Evolutionary conservation across 129 eudicot genomes (phyloP), one percentile per base, ranked within the genome.

Genomic region (Artemisia annua): DNA sequence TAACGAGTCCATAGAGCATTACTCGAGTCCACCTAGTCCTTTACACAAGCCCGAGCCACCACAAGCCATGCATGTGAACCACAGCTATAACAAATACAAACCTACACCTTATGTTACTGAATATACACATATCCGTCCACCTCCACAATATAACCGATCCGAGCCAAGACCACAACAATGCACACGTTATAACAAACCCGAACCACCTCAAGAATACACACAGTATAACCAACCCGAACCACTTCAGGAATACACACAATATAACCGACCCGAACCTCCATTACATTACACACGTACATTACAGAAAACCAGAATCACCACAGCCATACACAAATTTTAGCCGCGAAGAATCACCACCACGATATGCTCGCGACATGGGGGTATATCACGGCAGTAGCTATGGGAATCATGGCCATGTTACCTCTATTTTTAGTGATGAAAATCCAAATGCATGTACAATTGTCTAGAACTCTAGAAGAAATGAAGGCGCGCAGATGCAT

Each of bases 401-500:
- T 11, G 79, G 77, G 55, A 84, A 26, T 26, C 30, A 79, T 79
- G 93, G 96, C 67, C 84, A 87, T 73, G 75, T 86, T 73, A 83
- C 86, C 5, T 87, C 98, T 13, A 78, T 94, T 49, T 90, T 94
- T 75, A 94, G 97, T 28, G 97, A 90, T 49, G 97, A 94, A 75
- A 94, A 90, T 74, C 97, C 98, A 79, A 94, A 94, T 83, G 89
- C 97, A 11, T 90, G 98, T 78, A 78, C 79, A 49, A 86, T 94
- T 74, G 88, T 81, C 51, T 92, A n/a, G n/a, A n/a, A n/a, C n/a
- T 81, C 51, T 92, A 26, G 30, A 26, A 80, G 83, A 49, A 66
- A 32, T 49, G 53, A 60, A 57, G n/a, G 54, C n/a, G n/a, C n/a
- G n/a, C 49, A 57, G 44, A 17, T 57, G 49, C 71, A 85, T 75